A percentile compares a stretch with the other conserved stretches of the same genome.
These are phyloP conservation scores for Pseudocercospora eumusae DNA, from an alignment of 2,329 filamentous ascomycete genomes.

Conservation along the genomic window DNA sequence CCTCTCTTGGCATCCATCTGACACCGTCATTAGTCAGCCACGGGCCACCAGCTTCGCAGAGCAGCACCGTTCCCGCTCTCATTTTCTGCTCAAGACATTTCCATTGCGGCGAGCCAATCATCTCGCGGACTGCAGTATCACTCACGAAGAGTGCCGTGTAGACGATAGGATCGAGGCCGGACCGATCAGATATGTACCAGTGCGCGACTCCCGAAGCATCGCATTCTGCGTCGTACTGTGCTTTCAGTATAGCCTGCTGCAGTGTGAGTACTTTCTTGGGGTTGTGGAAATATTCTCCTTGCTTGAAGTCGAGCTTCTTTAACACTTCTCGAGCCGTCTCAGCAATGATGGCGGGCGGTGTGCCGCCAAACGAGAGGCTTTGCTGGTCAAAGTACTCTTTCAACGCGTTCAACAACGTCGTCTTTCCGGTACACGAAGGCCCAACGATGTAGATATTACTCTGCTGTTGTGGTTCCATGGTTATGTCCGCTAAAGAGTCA, in stretches of 20 bases:
- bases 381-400: not conserved
- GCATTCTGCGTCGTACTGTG: not conserved
- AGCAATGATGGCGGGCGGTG: not conserved
- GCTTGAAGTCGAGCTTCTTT: not conserved
- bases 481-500: not conserved
- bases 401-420: not conserved
- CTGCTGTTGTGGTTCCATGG: not conserved
- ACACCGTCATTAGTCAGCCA: not conserved
- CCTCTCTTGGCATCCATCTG: not conserved
- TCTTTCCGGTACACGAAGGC: not conserved
- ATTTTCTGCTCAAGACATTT: not conserved
- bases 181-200: not conserved
- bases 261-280: not conserved
- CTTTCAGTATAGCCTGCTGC: not conserved
- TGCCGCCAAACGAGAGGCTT: not conserved
- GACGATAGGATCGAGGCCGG: constrained; percentile 4
- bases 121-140: not conserved
- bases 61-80: not conserved
- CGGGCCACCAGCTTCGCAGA: not conserved
- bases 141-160: constrained; percentile 4
- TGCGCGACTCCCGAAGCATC: not conserved
- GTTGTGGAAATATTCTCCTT: not conserved
- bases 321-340: not conserved
- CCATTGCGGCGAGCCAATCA: not conserved
- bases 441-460: not conserved